These are phyloP conservation scores for Brassica hybrid DNA, from an alignment of 441 rosid species.

Conservation along the genomic window DNA sequence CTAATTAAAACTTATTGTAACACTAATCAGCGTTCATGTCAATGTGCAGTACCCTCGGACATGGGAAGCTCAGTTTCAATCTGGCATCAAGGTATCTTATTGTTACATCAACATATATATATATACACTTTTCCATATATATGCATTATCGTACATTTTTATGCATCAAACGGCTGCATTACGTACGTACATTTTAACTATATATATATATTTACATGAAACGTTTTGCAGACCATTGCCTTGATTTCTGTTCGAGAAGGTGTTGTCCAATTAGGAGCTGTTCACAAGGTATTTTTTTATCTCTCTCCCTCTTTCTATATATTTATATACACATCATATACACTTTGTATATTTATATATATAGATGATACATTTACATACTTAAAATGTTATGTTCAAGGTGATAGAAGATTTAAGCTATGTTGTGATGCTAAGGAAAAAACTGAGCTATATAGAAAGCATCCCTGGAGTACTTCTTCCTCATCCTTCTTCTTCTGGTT, in stretches of 20 bases:
- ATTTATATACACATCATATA: neutral
- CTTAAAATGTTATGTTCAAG: slow-evolving; percentile 40
- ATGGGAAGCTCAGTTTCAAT: slow-evolving; percentile 99
- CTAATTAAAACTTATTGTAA: neutral
- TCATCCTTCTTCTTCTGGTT: slow-evolving; percentile 86
- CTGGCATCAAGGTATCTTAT: slow-evolving; percentile 83
- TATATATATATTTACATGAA: neutral
- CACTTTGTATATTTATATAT: neutral
- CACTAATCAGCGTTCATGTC: neutral
- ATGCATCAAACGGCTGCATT: too few species aligned
- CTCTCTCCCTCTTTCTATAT: neutral
- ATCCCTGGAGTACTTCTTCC: slow-evolving; percentile 95
- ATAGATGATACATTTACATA: neutral
- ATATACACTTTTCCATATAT: too few species aligned
- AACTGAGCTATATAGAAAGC: slow-evolving; percentile 91
- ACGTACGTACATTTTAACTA: too few species aligned
- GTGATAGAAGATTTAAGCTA: slow-evolving; percentile 90
- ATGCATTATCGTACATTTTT: too few species aligned
- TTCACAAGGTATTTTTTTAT: slow-evolving; percentile 64
- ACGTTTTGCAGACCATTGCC: slow-evolving; percentile 31
- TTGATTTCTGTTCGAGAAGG: too few species aligned
- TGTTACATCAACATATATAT: neutral
- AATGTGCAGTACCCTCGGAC: slow-evolving; percentile 85
- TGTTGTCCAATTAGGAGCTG: slow-evolving; percentile 91
- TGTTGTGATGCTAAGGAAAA: slow-evolving; percentile 79